phyloP scores from a whole-genome alignment of 352 stramenopile genomes.

The Peronospora farinosa region DNA sequence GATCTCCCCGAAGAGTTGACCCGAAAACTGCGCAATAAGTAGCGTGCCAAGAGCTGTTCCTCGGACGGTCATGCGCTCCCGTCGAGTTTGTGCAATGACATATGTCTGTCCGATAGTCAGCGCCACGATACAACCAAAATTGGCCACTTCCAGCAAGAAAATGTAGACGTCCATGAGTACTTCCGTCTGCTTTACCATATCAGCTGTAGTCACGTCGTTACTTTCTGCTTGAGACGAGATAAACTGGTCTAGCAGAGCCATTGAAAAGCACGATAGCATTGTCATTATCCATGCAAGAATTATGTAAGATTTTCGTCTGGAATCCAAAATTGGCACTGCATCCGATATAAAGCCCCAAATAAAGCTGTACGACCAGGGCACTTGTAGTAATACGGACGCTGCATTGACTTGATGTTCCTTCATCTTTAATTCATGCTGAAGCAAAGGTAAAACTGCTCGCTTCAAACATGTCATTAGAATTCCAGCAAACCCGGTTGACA shows the following conservation, averaged over 20 bases:
- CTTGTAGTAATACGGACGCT: conserved; percentile 30
- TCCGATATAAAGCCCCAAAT: conserved; percentile 76
- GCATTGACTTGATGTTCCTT: conserved; percentile 32
- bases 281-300: conserved; percentile 46
- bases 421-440: conserved; percentile 36
- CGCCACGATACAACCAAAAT: conserved; percentile 40
- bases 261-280: conserved; percentile 29
- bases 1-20: conserved; percentile 33
- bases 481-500: conserved; percentile 35
- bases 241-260: conserved; percentile 33
- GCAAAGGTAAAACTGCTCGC: conserved; percentile 32
- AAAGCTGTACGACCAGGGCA: conserved; percentile 61
- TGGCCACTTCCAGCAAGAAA: conserved; percentile 30
- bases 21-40: conserved; percentile 30
- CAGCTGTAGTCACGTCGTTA: conserved; percentile 17
- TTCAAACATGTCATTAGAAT: conserved; percentile 42
- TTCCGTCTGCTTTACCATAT: conserved; percentile 12
- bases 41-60: conserved; percentile 31
- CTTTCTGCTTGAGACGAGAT: conserved; percentile 18
- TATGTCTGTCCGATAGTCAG: conserved; percentile 38
- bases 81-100: conserved; percentile 37
- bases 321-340: conserved; percentile 62
- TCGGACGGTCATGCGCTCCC: conserved; percentile 25
- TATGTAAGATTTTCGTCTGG: conserved; percentile 78
- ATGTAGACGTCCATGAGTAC: conserved; percentile 32